Evolutionary conservation across 305 asterid species (phyloP).

Genomic region (Solanum hybrid): DNA sequence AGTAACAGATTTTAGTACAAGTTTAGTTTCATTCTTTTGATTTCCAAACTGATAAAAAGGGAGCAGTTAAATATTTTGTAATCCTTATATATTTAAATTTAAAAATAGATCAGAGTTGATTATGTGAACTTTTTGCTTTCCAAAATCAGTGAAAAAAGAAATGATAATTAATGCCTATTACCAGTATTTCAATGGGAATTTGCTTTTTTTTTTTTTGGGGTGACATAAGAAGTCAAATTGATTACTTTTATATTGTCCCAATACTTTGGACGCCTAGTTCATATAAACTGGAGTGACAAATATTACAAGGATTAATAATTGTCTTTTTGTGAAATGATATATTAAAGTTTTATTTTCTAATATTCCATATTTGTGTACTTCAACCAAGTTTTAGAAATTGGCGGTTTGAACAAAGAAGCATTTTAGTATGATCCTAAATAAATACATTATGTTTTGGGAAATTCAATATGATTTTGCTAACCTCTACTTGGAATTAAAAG

Average conservation of each 20-base stretch:
- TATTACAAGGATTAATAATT: not conserved
- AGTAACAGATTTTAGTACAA: not conserved
- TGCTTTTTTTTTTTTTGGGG: not conserved
- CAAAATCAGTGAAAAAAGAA: not conserved
- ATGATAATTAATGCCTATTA: not conserved
- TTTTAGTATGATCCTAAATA: not conserved
- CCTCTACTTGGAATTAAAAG: not conserved
- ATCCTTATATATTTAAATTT: not conserved
- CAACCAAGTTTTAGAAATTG: not conserved
- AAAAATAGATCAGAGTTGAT: not conserved
- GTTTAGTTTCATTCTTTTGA: not conserved
- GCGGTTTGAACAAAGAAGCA: not conserved
- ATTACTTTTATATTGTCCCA: not conserved
- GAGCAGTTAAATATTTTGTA: not conserved
- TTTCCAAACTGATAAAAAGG: not conserved
- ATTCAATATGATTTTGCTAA: not conserved
- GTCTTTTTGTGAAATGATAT: not conserved
- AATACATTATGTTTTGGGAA: not conserved
- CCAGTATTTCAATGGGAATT: not conserved
- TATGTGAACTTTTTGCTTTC: not conserved
- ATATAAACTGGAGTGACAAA: not conserved
- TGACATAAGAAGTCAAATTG: not conserved
- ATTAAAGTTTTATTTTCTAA: not conserved
- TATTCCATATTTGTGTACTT: not conserved
- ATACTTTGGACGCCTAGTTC: not conserved